Conservation (phyloP, 306 rosid genomes). For the Ochetophila trinervis region DNA sequence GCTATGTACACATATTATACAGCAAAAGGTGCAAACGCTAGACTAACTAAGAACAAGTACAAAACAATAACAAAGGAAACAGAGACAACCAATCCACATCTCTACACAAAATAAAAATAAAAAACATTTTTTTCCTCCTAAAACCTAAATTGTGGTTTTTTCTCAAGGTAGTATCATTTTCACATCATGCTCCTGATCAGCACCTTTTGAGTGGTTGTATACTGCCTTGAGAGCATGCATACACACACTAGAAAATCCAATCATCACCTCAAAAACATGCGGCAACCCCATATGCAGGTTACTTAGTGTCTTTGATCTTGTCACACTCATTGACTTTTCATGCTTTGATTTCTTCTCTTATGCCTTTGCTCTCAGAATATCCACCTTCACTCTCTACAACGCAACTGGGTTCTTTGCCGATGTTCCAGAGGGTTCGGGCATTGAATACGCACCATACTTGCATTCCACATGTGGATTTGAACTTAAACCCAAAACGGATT, state of each 20-base stretch:
- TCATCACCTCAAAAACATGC: conserved; percentile 86
- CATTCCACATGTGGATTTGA: too few species aligned
- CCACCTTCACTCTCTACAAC: conserved; percentile 74
- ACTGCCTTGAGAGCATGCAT: conserved; percentile 71
- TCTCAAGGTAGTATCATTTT: conserved; percentile 51
- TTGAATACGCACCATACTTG: conserved; percentile 66
- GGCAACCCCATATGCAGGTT: conserved; percentile 97
- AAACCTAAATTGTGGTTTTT: background rate
- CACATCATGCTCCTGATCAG: conserved; percentile 52
- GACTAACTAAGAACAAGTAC: too few species aligned
- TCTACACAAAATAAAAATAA: conserved; percentile 21
- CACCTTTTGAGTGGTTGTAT: conserved; percentile 66
- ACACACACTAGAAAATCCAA: conserved; percentile 94
- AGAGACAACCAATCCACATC: background rate
- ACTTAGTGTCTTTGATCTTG: conserved; percentile 83
- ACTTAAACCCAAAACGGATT: too few species aligned
- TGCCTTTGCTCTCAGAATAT: conserved; percentile 56
- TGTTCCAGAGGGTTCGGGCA: conserved; percentile 37
- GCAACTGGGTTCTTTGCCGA: conserved; percentile 45
- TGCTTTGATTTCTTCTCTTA: conserved; percentile 80
- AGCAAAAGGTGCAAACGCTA: too few species aligned
- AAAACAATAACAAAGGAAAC: too few species aligned
- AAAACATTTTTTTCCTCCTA: background rate
- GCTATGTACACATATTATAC: too few species aligned
- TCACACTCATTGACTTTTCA: conserved; percentile 69